Base-by-base conservation (phyloP, 1,139 yeast genomes). In the Magnusiomyces paraingens region DNA sequence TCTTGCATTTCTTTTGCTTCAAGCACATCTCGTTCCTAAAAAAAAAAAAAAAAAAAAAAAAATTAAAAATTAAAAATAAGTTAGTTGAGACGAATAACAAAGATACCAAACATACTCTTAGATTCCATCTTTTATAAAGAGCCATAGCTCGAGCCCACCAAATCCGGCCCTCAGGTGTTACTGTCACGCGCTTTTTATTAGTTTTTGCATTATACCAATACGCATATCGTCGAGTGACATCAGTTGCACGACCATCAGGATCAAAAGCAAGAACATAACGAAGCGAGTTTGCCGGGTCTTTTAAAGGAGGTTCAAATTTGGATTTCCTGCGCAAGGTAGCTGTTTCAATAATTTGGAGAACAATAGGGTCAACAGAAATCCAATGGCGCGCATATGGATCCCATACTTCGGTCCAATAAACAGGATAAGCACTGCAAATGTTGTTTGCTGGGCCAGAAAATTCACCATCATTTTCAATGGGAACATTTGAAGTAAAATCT, bases 331-430 rank as follows among this genome's bases (percentile, higher is more conserved):
- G 67, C 0, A 91, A 41, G 3, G 53, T 50, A 22, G 57, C 83
- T n/a, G 84, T 76, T 64, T 90, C 96, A 20, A 91, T 81, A 0
- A 78, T 70, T 54, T 79, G 70, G 48, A 83, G 77, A 18, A 81
- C 83, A 1, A 84, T 73, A 0, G 97, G 95, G 62, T 93, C 98
- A 1, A 90, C 75, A 3, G 95, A 81, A n/a, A 89, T 77, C 95
- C 97, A 91, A 57, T 78, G 79, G 56, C 81, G 77, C 3, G 81
- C 70, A 57, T 77, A 80, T 51, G 78, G 78, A 66, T 93, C 93
- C 95, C 96, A 93, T 0, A 87, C 96, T 67, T 93, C 99, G 15
- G 82, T 83, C 99, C 99, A 93, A 64, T 86, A 89, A 0, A 89
- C 75, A 0, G 98, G 98, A 63, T 73, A 84, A 3, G 35, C 17